phyloP scores from a whole-genome alignment of 257 asterid genomes.

The Ilex asprella region DNA sequence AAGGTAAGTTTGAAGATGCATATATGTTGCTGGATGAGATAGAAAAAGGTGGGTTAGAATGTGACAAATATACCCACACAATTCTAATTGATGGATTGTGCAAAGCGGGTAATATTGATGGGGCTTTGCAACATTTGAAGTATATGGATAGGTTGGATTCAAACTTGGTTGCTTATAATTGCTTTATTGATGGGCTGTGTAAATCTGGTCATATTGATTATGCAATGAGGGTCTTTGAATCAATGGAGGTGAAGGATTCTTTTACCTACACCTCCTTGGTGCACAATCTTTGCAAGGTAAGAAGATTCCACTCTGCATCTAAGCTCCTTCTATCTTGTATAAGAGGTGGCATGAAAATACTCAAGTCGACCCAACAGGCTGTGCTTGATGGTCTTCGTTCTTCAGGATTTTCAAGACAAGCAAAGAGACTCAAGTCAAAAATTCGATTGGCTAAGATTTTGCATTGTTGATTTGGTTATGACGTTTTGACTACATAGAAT shows the following conservation, averaged over 20 bases:
- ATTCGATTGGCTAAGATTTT: conserved; percentile 42
- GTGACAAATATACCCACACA: conserved; percentile 68
- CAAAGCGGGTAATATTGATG: conserved; percentile 51
- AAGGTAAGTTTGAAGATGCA: conserved; percentile 55
- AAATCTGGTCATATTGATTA: conserved; percentile 53
- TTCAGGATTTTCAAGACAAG: conserved; percentile 30
- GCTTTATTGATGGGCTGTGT: conserved; percentile 63
- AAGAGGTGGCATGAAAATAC: conserved; percentile 43
- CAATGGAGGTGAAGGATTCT: conserved; percentile 57
- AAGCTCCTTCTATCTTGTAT: conserved; percentile 52
- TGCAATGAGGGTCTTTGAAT: conserved; percentile 54
- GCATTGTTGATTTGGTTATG: conserved; percentile 17
- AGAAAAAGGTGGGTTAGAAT: conserved; percentile 47
- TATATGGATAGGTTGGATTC: conserved; percentile 45
- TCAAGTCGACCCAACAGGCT: conserved; percentile 46
- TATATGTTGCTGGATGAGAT: conserved; percentile 39
- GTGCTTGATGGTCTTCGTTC: conserved; percentile 49
- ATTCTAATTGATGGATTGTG: conserved; percentile 80
- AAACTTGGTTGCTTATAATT: conserved; percentile 66
- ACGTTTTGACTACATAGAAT: neutral
- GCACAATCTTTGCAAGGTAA: conserved; percentile 59
- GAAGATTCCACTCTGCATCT: conserved; percentile 61
- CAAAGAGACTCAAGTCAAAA: conserved; percentile 31
- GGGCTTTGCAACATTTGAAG: conserved; percentile 46
- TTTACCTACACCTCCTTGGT: conserved; percentile 74